Conservation (phyloP, 169 alveolate species). For the Plasmodium reichenowi region DNA sequence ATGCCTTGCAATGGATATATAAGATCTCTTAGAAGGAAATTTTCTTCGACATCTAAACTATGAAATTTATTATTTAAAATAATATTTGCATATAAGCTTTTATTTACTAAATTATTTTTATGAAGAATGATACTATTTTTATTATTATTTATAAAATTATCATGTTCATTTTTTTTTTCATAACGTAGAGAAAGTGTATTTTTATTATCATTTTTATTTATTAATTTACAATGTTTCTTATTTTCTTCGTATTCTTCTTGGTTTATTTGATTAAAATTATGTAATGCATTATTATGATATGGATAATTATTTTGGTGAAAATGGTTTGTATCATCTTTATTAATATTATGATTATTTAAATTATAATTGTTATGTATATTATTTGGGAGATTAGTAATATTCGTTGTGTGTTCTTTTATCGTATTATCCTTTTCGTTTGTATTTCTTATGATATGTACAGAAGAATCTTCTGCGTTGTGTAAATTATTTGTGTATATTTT, state of each 20-base stretch:
- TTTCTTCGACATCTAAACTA: slow-evolving; percentile 54
- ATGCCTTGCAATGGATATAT: slow-evolving; percentile 72
- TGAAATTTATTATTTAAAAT: slow-evolving; percentile 47
- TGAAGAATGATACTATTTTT: slow-evolving; percentile 12
- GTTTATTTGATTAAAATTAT: not conserved
- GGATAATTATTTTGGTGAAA: not conserved
- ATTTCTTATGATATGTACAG: not conserved
- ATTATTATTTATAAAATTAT: not conserved
- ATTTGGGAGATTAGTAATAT: not conserved
- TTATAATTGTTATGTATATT: not conserved
- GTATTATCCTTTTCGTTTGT: not conserved
- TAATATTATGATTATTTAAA: not conserved
- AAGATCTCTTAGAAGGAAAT: slow-evolving; percentile 22
- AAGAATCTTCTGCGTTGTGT: not conserved
- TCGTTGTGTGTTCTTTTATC: not conserved
- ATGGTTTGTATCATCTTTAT: not conserved
- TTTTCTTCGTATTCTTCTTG: not conserved
- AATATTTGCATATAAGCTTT: slow-evolving; percentile 61
- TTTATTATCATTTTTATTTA: not conserved
- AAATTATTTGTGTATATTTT: not conserved
- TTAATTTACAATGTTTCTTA: not conserved
- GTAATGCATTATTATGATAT: not conserved
- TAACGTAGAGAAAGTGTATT: not conserved
- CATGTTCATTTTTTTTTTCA: not conserved
- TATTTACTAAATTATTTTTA: slow-evolving; percentile 37